Percentiles rank a stretch among this genome's conserved stretches.
Evolutionary conservation across 108 stramenopile genomes (phyloP).

Genomic region (Nannochloropsis salina): DNA sequence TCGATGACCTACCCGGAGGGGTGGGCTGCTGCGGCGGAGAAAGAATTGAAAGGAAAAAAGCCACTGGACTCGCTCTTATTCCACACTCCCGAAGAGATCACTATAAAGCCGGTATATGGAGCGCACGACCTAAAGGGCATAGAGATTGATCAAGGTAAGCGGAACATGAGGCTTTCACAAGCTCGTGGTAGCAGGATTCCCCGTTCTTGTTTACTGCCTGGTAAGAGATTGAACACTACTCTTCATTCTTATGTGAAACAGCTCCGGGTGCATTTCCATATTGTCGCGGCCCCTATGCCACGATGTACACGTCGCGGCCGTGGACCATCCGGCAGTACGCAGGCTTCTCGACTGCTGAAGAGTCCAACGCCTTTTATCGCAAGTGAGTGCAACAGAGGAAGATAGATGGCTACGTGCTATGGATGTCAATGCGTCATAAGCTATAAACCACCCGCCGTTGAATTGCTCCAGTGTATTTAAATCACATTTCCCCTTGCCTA

Average conservation of each 20-base stretch:
- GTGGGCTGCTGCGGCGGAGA: conserved; percentile 37
- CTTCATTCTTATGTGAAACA: background rate
- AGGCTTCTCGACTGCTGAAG: conserved; percentile 94
- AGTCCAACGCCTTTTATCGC: conserved; percentile 70
- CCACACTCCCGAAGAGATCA: conserved; percentile 69
- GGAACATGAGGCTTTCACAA: background rate
- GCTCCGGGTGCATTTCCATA: conserved; percentile 78
- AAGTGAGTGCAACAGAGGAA: background rate
- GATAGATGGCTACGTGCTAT: no score
- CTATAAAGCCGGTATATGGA: conserved; percentile 86
- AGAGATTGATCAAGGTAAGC: conserved; percentile 50
- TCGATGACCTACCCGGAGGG: conserved; percentile 31
- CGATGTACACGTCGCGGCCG: conserved; percentile 81
- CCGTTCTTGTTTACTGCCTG: background rate
- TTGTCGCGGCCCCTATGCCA: conserved; percentile 95
- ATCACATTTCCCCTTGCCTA: no score
- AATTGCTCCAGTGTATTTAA: no score
- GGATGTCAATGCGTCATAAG: no score
- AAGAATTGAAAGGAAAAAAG: conserved; percentile 38
- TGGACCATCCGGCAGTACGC: conserved; percentile 76
- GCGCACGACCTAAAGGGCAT: conserved; percentile 56
- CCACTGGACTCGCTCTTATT: conserved; percentile 37
- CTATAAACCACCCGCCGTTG: no score
- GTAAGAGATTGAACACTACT: background rate
- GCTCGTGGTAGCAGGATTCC: background rate